Conservation (phyloP, 73 alveolate genomes). For the Uronychia binucleata region DNA sequence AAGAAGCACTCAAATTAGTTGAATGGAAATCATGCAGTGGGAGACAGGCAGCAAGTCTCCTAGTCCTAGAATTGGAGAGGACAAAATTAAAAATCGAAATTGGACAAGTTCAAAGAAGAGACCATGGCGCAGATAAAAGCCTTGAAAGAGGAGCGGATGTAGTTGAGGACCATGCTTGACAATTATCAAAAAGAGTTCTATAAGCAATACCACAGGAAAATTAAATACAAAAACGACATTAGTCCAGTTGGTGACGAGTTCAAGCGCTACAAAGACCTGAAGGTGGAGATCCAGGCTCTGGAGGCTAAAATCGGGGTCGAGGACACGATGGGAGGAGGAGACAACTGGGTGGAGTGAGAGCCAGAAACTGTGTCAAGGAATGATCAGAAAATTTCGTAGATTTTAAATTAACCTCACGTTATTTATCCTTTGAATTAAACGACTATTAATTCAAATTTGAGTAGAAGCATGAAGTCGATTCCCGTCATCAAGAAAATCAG, state of each 20-base stretch:
- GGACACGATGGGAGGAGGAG: neutral
- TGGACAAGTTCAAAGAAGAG: conserved; percentile 1
- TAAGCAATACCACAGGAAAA: conserved; percentile 74
- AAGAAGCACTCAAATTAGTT: conserved; percentile 52
- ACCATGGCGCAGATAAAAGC: neutral
- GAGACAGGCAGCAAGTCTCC: conserved; percentile 57
- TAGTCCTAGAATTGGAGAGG: neutral
- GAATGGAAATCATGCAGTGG: conserved; percentile 63
- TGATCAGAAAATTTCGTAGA: neutral
- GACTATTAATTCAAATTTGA: neutral
- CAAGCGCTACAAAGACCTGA: conserved; percentile 71
- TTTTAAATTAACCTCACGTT: neutral
- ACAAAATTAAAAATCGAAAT: neutral
- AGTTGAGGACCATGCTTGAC: conserved; percentile 65
- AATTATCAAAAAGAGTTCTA: conserved; percentile 76
- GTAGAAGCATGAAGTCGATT: neutral
- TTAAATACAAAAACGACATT: conserved; percentile 74
- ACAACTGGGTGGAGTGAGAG: neutral
- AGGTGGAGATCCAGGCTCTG: conserved; percentile 32
- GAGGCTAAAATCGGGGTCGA: conserved; percentile 11
- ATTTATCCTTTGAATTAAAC: neutral
- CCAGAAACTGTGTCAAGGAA: neutral
- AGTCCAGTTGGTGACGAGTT: conserved; percentile 79
- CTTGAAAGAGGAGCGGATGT: conserved; percentile 67
- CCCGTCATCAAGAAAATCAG: neutral